Conservation (phyloP, 768 basidiomycete species). For the Exsudoporus frostii region DNA sequence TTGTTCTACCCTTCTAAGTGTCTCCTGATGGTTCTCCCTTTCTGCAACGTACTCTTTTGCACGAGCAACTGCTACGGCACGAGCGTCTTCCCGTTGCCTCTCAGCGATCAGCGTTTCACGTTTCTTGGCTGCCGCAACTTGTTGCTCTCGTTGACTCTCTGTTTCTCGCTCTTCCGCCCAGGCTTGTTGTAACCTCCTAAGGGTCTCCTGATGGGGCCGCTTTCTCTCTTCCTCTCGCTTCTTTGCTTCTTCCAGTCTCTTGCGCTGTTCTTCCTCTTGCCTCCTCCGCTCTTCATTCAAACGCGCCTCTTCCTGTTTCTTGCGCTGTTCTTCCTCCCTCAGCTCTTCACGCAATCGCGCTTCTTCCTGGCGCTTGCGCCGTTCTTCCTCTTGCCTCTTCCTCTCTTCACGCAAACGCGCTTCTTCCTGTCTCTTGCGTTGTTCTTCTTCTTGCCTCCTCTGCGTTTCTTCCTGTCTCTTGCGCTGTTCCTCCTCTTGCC, state of each 20-base stretch:
- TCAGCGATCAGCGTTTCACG: background rate
- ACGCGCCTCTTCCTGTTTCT: slow-evolving; percentile 26
- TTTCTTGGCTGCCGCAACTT: background rate
- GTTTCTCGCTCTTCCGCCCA: slow-evolving; percentile 27
- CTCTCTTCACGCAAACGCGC: slow-evolving; percentile 36
- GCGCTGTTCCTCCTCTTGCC: background rate
- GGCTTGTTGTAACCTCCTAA: background rate
- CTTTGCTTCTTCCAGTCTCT: background rate
- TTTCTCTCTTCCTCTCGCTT: background rate
- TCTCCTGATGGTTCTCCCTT: background rate
- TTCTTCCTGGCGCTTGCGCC: background rate
- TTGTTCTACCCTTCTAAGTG: background rate
- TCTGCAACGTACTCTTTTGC: background rate
- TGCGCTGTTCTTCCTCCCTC: background rate
- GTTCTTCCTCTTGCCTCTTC: slow-evolving; percentile 10
- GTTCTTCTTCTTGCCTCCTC: background rate
- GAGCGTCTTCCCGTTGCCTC: background rate
- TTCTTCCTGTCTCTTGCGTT: background rate
- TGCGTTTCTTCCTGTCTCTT: background rate
- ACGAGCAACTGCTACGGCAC: background rate
- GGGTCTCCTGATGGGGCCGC: background rate
- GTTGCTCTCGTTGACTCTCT: background rate
- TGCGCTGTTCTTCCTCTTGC: background rate
- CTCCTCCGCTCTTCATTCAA: slow-evolving; percentile 35
- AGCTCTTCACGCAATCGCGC: background rate